Percentiles rank a stretch among this genome's conserved stretches.
Conservation (phyloP, 2,329 filamentous ascomycete genomes). For the Penicillium fuscoglaucum region DNA sequence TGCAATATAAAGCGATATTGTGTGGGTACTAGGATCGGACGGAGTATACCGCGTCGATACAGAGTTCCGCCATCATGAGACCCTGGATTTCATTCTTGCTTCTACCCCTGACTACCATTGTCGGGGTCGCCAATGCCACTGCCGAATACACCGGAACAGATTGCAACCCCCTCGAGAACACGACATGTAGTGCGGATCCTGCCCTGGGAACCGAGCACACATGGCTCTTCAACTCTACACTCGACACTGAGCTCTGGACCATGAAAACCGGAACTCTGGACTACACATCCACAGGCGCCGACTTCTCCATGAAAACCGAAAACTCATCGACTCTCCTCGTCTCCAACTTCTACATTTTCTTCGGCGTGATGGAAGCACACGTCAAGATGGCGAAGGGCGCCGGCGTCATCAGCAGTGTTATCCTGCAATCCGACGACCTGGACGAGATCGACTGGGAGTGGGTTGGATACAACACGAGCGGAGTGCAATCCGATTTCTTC, state of each 20-base stretch:
- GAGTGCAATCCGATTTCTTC: slow-evolving; percentile 84
- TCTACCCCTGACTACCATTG: neutral
- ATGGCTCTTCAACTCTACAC: slow-evolving; percentile 63
- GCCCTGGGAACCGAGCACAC: slow-evolving; percentile 64
- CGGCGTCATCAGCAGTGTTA: slow-evolving; percentile 78
- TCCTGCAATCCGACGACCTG: slow-evolving; percentile 77
- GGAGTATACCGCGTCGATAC: neutral
- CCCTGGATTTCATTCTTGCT: neutral
- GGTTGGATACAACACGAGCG: slow-evolving; percentile 39
- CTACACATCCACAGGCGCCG: slow-evolving; percentile 64
- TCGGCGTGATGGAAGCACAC: slow-evolving; percentile 72
- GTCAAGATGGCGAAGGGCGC: slow-evolving; percentile 73
- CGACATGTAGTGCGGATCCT: slow-evolving; percentile 66
- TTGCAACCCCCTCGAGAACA: slow-evolving; percentile 71
- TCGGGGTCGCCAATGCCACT: neutral
- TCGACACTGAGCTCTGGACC: slow-evolving; percentile 64
- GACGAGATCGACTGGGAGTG: slow-evolving; percentile 78
- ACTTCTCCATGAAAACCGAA: slow-evolving; percentile 68
- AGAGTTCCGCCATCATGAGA: neutral
- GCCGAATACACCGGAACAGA: slow-evolving; percentile 47
- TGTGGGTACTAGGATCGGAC: neutral
- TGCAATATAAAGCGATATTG: neutral
- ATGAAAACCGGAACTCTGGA: slow-evolving; percentile 64
- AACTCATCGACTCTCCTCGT: slow-evolving; percentile 76
- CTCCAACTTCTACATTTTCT: slow-evolving; percentile 82